Evolutionary conservation across 2,329 filamentous ascomycete genomes (phyloP), one percentile per base, ranked within the genome.

Genomic region (Neonectria faginata): DNA sequence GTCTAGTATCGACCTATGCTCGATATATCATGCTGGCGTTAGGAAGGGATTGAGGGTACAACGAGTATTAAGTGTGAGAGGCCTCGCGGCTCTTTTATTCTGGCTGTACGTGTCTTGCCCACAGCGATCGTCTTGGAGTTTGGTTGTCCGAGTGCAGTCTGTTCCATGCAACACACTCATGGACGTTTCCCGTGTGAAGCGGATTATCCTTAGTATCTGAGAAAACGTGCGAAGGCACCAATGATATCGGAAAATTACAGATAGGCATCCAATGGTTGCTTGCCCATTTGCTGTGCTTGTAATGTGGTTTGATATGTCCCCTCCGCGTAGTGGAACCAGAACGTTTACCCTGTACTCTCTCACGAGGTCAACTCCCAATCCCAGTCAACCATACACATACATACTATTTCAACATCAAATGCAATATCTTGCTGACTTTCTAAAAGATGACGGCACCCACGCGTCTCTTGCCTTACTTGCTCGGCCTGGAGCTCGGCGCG

Each of bases 401-500:
- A 44, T 33, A 62, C 50, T 10, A 33, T 11, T 33, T 2, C 7
- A 5, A 53, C 18, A 18, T 11, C 16, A 41, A 54, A 51, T 20
- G 12, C 16, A 18, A 1, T 16, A 2, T 33, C 12, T 25, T 25
- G 25, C 25, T 6, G 25, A 25, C 25, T 25, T 1, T 25, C 6
- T 25, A 25, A 6, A 25, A 25, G 1, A 25, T 6, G 6, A 25
- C 25, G 6, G 5, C 5, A 25, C 1, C 94, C 93, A 0, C 76
- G 73, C 31, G 88, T 94, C 11, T 83, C 80, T 2, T 92, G 91
- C 0, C 87, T 99, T 22, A 84, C 99, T 55, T 99, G 98, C 75
- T 96, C 96, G 0, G 94, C 92, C 0, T 94, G 0, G 84, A 92
- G 9, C 91, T 94, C 0, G 94, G 94, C 2, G 87, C 90, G 22